Conservation (phyloP, 2,329 filamentous ascomycete species). For the Sporothrix schenckii region DNA sequence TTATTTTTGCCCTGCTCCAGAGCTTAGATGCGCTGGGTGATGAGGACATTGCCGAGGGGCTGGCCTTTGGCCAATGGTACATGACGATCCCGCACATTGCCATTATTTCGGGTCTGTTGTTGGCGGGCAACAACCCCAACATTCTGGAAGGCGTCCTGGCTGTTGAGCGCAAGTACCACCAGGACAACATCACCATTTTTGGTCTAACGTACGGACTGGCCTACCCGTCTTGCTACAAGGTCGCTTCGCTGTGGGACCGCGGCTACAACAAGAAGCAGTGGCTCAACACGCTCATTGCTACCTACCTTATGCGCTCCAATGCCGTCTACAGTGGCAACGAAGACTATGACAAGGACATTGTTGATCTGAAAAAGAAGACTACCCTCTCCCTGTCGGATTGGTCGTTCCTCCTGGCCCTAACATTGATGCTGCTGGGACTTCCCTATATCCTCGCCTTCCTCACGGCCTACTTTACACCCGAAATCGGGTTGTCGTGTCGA, state of each 20-base stretch:
- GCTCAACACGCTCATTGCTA: constrained; percentile 36
- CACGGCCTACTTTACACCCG: constrained; percentile 38
- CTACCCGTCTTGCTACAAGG: constrained; percentile 40
- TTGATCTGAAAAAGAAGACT: constrained; percentile 30
- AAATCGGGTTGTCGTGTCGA: constrained; percentile 38
- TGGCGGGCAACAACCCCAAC: constrained; percentile 41
- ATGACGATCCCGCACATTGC: constrained; percentile 41
- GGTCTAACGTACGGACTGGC: constrained; percentile 37
- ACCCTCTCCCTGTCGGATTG: constrained; percentile 35
- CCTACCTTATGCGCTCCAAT: constrained; percentile 31
- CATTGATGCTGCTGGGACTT: constrained; percentile 35
- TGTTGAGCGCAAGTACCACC: constrained; percentile 31
- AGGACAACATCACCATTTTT: constrained; percentile 32
- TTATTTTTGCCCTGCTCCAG: constrained; percentile 37
- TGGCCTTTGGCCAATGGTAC: constrained; percentile 38
- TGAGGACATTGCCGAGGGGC: constrained; percentile 32
- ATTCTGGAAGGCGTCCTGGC: constrained; percentile 40
- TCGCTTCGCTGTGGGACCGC: constrained; percentile 39
- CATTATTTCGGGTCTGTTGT: constrained; percentile 38
- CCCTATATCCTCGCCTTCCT: constrained; percentile 38
- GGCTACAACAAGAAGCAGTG: constrained; percentile 39
- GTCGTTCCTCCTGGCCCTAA: constrained; percentile 35
- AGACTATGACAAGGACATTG: constrained; percentile 33
- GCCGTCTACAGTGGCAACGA: constrained; percentile 18
- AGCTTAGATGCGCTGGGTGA: constrained; percentile 36